Evolutionary conservation across 2,329 filamentous ascomycete genomes (phyloP).

Genomic region (Ramularia endophylla): DNA sequence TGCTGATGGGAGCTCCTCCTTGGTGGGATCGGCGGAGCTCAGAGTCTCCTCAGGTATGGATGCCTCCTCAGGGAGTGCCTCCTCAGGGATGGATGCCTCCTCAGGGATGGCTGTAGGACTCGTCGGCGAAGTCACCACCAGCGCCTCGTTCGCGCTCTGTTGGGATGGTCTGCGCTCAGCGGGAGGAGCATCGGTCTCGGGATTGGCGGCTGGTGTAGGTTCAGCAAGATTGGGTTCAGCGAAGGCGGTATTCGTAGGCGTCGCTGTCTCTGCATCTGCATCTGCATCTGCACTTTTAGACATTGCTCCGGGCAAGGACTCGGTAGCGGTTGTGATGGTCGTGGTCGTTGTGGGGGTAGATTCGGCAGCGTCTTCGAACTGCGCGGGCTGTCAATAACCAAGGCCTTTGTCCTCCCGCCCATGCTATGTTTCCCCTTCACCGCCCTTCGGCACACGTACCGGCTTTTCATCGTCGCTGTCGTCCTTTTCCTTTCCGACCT

Average conservation of each 20-base stretch:
- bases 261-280: conserved; percentile 12
- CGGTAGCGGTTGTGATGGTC: background rate
- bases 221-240: too few species aligned
- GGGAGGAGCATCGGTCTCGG: conserved; percentile 2
- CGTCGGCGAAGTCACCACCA: conserved; percentile 53
- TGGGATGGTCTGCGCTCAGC: conserved; percentile 4
- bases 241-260: conserved; percentile 1
- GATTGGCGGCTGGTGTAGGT: background rate
- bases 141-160: conserved; percentile 51
- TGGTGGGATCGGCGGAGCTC: too few species aligned
- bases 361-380: conserved; percentile 83
- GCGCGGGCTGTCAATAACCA: conserved; percentile 5
- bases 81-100: too few species aligned
- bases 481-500: background rate
- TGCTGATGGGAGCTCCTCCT: conserved; percentile 44
- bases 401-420: conserved; percentile 12
- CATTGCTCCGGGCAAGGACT: too few species aligned
- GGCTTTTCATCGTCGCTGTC: conserved; percentile 14
- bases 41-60: too few species aligned
- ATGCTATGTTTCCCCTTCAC: too few species aligned
- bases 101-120: too few species aligned
- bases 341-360: conserved; percentile 31
- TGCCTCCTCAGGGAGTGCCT: too few species aligned
- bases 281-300: conserved; percentile 8
- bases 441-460: conserved; percentile 6